Conservation (phyloP, 2,329 filamentous ascomycete species). For the Ophiostoma montium region DNA sequence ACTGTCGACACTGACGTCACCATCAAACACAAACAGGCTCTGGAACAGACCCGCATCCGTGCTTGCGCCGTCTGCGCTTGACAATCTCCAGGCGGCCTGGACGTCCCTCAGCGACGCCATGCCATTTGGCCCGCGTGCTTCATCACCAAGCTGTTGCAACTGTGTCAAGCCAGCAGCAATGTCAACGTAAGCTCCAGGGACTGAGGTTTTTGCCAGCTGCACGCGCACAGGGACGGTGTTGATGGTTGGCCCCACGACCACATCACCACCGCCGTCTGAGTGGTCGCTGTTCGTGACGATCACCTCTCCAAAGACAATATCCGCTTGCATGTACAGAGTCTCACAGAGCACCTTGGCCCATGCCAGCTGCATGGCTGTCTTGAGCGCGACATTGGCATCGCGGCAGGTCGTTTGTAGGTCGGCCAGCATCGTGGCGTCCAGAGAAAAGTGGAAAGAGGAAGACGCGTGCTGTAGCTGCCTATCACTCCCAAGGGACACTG, state of each 20-base stretch:
- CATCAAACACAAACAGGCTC: constrained; percentile 17
- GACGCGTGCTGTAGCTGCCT: constrained; percentile 5
- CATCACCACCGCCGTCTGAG: background rate
- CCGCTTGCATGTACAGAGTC: constrained; percentile 12
- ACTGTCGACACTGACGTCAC: constrained; percentile 5
- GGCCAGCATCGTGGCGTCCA: constrained; percentile 5
- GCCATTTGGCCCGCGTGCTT: constrained; percentile 9
- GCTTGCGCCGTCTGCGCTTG: constrained; percentile 4
- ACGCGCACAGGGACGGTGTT: constrained; percentile 15
- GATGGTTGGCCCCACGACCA: constrained; percentile 13
- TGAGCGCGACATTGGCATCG: constrained; percentile 9
- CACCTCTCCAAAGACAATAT: constrained; percentile 15
- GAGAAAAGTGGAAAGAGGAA: constrained; percentile 7
- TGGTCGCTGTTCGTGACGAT: constrained; percentile 6
- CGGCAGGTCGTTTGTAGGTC: constrained; percentile 11
- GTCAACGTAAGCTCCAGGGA: background rate
- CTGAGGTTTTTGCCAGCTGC: background rate
- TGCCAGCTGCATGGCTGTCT: constrained; percentile 14
- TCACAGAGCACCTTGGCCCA: constrained; percentile 16
- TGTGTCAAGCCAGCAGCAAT: no score
- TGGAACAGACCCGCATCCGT: constrained; percentile 13
- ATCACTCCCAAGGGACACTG: no score
- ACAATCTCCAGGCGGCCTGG: constrained; percentile 15
- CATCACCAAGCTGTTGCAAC: constrained; percentile 3
- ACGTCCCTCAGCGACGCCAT: constrained; percentile 15